Percentiles rank a stretch among this genome's conserved stretches.
Evolutionary conservation across 2,329 filamentous ascomycete genomes (phyloP).

Genomic region (Sporothrix dimorphospora): DNA sequence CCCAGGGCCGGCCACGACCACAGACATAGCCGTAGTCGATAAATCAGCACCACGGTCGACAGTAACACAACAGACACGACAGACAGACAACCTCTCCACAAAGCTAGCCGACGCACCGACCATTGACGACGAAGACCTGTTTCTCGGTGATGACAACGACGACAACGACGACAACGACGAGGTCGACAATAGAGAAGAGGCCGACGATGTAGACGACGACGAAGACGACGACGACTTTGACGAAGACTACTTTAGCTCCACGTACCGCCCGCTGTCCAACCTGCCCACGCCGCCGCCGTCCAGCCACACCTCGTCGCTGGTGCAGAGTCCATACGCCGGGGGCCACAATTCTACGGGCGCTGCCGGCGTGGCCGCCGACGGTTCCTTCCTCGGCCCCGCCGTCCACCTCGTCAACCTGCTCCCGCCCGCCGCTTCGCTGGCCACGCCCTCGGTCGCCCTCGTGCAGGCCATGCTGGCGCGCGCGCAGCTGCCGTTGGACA

Average conservation of each 20-base stretch:
- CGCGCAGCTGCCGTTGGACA: constrained; percentile 62
- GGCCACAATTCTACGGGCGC: not conserved
- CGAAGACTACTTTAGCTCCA: constrained; percentile 58
- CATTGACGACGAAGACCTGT: constrained; percentile 29
- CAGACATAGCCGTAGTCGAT: not conserved
- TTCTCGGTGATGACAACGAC: constrained; percentile 6
- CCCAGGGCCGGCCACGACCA: not conserved
- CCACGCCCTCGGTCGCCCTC: constrained; percentile 58
- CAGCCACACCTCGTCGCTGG: constrained; percentile 49
- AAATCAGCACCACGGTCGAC: not conserved
- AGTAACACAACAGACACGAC: not conserved
- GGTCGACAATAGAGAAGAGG: constrained; percentile 44
- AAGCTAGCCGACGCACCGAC: not conserved
- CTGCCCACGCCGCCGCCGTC: constrained; percentile 68
- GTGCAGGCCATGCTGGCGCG: constrained; percentile 64
- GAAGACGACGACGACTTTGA: constrained; percentile 55
- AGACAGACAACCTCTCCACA: not conserved
- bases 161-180: constrained; percentile 50
- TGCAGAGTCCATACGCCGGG: constrained; percentile 46
- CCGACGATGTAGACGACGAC: not conserved
- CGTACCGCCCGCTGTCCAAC: constrained; percentile 69
- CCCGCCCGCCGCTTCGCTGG: constrained; percentile 64
- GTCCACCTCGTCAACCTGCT: constrained; percentile 69
- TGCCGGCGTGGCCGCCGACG: not conserved
- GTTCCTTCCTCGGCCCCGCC: constrained; percentile 57